phyloP scores from a whole-genome alignment of 176 grass and related monocot genomes.

The Saccharum officinarum region DNA sequence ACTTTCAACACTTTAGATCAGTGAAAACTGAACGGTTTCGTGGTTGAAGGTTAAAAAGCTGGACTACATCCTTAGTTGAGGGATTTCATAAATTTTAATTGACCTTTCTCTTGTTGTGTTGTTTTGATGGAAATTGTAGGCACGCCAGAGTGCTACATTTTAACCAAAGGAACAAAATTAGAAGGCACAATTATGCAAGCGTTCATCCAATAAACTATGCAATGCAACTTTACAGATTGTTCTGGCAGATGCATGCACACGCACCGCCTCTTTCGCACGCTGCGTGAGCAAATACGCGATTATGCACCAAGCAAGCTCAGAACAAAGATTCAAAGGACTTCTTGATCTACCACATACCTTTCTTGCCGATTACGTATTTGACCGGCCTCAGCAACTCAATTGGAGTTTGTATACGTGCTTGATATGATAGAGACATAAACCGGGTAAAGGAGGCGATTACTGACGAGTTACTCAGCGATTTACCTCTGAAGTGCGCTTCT shows the following conservation, averaged over 20 bases:
- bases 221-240: neutral
- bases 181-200: neutral
- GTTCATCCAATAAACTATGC: neutral
- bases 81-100: too few species aligned
- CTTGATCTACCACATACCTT: neutral
- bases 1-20: neutral
- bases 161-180: neutral
- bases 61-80: too few species aligned
- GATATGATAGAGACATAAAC: neutral
- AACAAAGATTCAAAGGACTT: neutral
- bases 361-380: constrained; percentile 13
- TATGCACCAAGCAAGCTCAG: neutral
- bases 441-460: neutral
- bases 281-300: neutral
- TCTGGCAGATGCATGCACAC: neutral
- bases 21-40: too few species aligned
- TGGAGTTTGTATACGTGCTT: neutral
- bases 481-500: constrained; percentile 1
- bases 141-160: neutral
- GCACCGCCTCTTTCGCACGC: neutral
- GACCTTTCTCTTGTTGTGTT: neutral
- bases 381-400: neutral
- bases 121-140: neutral
- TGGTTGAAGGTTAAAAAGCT: too few species aligned
- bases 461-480: constrained; percentile 1